Evolutionary conservation across 768 basidiomycete genomes (phyloP), one percentile per base, ranked within the genome.

Genomic region (Mycena pura): DNA sequence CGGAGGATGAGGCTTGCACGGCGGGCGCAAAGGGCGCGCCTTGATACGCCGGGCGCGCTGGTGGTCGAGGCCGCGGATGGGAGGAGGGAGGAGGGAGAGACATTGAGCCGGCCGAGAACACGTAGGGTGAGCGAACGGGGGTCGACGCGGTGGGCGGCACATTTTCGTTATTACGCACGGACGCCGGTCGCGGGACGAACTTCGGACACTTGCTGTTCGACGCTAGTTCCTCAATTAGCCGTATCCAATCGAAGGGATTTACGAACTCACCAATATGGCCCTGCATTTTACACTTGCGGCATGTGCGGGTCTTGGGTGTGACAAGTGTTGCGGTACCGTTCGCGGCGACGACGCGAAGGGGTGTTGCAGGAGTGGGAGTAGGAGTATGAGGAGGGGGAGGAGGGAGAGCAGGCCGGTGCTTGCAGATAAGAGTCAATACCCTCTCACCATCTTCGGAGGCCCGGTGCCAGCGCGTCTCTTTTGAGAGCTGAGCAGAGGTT

Each of bases 381-480:
- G n/a, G n/a, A n/a, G n/a, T n/a, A n/a, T n/a, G n/a, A n/a, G n/a
- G n/a, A 3, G 31, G n/a, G 5, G 46, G 28, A 5, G 46, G 46
- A 3, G 19, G n/a, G 10, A 31, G 46, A 1, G 19, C 3, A 17
- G 44, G 44, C 2, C n/a, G 6, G 46, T 48, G 46, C 3, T 8
- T 4, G 3, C 3, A 32, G 25, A 53, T 43, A 31, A 53, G 39
- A 32, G 52, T 21, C 6, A 53, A 29, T 3, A 53, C 21, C 1
- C 11, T n/a, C 21, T 43, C 52, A 10, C 52, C 52, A n/a, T 53
- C 52, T 15, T 43, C 40, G 1, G 29, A 3, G 15, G 44, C 52
- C 8, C 52, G 40, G 15, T 53, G 52, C 52, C 52, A 53, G 1
- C 29, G 52, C 5, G 52, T 53, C 28, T 53, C 52, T 15, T 24